Percentiles rank a stretch among this genome's conserved stretches.
Evolutionary conservation across 2,329 filamentous ascomycete genomes (phyloP).

Genomic region (Pyrenophora teres): DNA sequence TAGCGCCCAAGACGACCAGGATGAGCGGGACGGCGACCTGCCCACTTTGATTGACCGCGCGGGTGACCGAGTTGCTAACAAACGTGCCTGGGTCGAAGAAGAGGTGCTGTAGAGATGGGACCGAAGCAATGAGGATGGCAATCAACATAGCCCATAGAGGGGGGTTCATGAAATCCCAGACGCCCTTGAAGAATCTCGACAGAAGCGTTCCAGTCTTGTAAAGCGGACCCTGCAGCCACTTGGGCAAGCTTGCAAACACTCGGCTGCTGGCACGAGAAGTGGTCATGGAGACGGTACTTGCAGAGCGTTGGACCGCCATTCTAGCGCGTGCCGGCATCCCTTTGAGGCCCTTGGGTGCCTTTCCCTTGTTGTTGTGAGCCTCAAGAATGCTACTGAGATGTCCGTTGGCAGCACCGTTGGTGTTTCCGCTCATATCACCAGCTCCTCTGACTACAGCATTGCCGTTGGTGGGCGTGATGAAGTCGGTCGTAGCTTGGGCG

Average conservation of each 20-base stretch:
- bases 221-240: constrained; percentile 57
- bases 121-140: constrained; percentile 87
- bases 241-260: constrained; percentile 58
- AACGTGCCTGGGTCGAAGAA: constrained; percentile 93
- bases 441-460: constrained; percentile 50
- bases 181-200: constrained; percentile 64
- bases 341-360: constrained; percentile 41
- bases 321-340: constrained; percentile 41
- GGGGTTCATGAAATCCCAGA: constrained; percentile 97
- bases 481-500: constrained; percentile 34
- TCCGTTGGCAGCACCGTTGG: constrained; percentile 46
- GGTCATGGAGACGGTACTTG: constrained; percentile 27
- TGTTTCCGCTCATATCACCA: constrained; percentile 47
- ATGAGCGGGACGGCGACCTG: constrained; percentile 94
- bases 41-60: constrained; percentile 81
- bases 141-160: constrained; percentile 96
- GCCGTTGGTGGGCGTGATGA: constrained; percentile 55
- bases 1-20: constrained; percentile 91
- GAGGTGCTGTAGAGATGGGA: constrained; percentile 77
- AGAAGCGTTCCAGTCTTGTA: constrained; percentile 49
- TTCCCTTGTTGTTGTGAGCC: constrained; percentile 24
- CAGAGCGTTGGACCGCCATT: constrained; percentile 23
- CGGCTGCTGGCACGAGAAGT: constrained; percentile 41
- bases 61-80: constrained; percentile 88
- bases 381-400: constrained; percentile 39